These are phyloP conservation scores for Hsuehochloa calcarea DNA, from an alignment of 176 grass and related monocot genomes.

Conservation along the genomic window DNA sequence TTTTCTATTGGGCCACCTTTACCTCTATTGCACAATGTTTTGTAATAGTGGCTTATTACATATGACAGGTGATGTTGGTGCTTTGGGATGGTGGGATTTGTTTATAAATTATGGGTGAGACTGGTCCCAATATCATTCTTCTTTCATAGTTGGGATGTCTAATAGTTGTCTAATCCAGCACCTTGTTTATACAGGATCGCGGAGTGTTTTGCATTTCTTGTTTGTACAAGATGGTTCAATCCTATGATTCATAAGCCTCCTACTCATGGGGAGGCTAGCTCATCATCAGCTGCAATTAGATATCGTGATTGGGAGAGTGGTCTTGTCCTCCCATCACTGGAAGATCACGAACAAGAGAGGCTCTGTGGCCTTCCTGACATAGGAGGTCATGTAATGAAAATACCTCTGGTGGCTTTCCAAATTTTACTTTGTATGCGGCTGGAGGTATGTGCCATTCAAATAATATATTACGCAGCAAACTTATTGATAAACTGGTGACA, in stretches of 20 bases:
- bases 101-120: conserved; percentile 96
- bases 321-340: conserved; percentile 66
- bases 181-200: conserved; percentile 69
- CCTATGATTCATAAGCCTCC: conserved; percentile 84
- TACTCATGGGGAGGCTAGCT: conserved; percentile 66
- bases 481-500: conserved; percentile 15
- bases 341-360: conserved; percentile 72
- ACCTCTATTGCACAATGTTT: conserved; percentile 12
- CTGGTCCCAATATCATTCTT: conserved; percentile 22
- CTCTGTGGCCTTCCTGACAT: conserved; percentile 85
- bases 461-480: not conserved
- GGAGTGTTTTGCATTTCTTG: conserved; percentile 91
- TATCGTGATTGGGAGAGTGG: conserved; percentile 91
- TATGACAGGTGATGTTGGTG: conserved; percentile 76
- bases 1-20: not conserved
- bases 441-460: conserved; percentile 55
- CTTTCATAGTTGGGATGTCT: conserved; percentile 14
- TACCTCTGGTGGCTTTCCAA: conserved; percentile 86
- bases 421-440: conserved; percentile 91
- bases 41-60: conserved; percentile 28
- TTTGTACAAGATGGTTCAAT: conserved; percentile 97
- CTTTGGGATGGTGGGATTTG: conserved; percentile 90
- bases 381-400: conserved; percentile 94
- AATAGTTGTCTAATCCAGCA: conserved; percentile 25
- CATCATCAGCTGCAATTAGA: conserved; percentile 71